phyloP scores from a whole-genome alignment of 2,329 filamentous ascomycete species.

The Sphaerostilbella broomeana region DNA sequence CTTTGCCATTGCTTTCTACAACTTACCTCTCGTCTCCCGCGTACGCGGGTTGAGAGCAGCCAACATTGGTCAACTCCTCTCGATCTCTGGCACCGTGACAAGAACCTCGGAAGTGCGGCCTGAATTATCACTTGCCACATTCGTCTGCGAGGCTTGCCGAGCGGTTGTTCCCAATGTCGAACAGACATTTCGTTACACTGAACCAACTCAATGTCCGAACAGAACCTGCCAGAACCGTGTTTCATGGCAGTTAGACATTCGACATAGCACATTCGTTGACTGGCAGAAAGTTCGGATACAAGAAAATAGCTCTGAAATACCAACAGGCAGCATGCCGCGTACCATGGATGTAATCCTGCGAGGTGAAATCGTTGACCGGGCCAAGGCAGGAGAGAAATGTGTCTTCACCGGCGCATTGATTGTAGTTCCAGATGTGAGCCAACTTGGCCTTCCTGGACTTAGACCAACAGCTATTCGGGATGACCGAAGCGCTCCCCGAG shows the following conservation, averaged over 20 bases:
- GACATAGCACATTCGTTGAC: constrained; percentile 95
- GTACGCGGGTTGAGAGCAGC: constrained; percentile 79
- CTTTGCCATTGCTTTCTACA: constrained; percentile 89
- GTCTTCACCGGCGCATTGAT: constrained; percentile 96
- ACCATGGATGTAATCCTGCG: constrained; percentile 96
- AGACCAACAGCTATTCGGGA: constrained; percentile 79
- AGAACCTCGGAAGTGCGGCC: constrained; percentile 94
- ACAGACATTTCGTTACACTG: constrained; percentile 95
- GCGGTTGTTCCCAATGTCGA: constrained; percentile 84
- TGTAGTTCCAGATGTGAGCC: constrained; percentile 93
- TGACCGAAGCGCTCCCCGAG: constrained; percentile 64
- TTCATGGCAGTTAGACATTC: constrained; percentile 95
- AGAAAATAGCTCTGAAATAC: constrained; percentile 97
- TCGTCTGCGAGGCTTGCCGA: constrained; percentile 83
- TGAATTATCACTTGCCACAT: constrained; percentile 86
- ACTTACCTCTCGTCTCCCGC: constrained; percentile 78
- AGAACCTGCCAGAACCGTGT: constrained; percentile 76
- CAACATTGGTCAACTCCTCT: constrained; percentile 88
- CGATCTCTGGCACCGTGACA: constrained; percentile 94
- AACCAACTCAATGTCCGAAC: constrained; percentile 94
- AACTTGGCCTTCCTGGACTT: constrained; percentile 82
- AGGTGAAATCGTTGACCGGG: constrained; percentile 94
- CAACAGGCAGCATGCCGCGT: constrained; percentile 95
- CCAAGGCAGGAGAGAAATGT: constrained; percentile 96
- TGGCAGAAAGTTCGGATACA: constrained; percentile 99